Conservation (phyloP, 495 filamentous ascomycete genomes). For the Hyaloscypha bicolor region DNA sequence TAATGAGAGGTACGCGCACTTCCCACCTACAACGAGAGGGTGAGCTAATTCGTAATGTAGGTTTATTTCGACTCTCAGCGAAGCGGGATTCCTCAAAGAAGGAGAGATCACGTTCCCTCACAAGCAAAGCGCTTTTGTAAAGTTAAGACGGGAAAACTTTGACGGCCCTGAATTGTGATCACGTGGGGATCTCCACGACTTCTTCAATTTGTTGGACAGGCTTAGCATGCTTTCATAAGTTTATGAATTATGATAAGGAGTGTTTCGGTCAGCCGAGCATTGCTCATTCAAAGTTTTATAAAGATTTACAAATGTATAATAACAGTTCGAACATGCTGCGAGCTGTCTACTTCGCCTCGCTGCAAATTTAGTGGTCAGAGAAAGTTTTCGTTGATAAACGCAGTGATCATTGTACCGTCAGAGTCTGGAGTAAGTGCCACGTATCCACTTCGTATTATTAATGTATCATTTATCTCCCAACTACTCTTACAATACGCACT, state of each 20-base stretch:
- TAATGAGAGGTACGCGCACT: conserved; percentile 72
- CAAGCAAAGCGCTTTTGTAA: conserved; percentile 89
- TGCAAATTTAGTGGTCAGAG: too few relatives aligned
- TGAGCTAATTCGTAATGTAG: conserved; percentile 45
- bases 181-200: background rate
- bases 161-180: conserved; percentile 71
- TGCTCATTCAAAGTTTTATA: background rate
- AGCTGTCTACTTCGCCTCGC: background rate
- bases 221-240: background rate
- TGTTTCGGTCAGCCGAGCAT: background rate
- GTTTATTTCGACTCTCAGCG: conserved; percentile 73
- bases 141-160: conserved; percentile 81
- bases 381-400: too few relatives aligned
- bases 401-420: too few relatives aligned
- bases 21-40: background rate
- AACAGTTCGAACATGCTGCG: background rate
- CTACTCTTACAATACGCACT: background rate
- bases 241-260: background rate
- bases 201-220: background rate
- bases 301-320: background rate
- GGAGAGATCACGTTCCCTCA: conserved; percentile 87
- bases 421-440: too few relatives aligned
- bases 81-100: conserved; percentile 85
- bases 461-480: too few relatives aligned
- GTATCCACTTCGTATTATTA: too few relatives aligned